A percentile compares a stretch with the other conserved stretches of the same genome.
Evolutionary conservation across 305 asterid species (phyloP).

Genomic region (Nicotiana rustica): DNA sequence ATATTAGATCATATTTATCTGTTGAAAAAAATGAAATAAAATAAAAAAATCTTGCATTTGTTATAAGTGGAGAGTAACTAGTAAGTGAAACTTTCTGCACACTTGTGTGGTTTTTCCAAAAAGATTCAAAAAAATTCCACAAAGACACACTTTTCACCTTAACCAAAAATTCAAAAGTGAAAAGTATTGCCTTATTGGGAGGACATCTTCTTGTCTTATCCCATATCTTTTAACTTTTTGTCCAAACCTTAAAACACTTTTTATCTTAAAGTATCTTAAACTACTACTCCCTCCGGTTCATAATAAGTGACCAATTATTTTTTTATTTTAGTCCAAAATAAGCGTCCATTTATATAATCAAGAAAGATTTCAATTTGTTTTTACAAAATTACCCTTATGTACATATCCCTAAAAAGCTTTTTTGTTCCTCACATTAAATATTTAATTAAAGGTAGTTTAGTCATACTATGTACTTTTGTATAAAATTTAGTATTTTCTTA

Average conservation of each 20-base stretch:
- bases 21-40: not conserved
- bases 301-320: too few relatives aligned
- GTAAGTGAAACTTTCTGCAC: slow-evolving; percentile 6
- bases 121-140: slow-evolving; percentile 5
- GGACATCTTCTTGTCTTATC: slow-evolving; percentile 47
- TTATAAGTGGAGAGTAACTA: not conserved
- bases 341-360: too few relatives aligned
- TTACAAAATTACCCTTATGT: too few relatives aligned
- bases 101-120: not conserved
- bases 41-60: not conserved
- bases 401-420: too few relatives aligned
- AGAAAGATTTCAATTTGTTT: too few relatives aligned
- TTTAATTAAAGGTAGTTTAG: too few relatives aligned
- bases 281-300: not conserved
- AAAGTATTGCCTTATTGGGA: slow-evolving; percentile 35
- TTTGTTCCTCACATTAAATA: too few relatives aligned
- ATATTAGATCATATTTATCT: not conserved
- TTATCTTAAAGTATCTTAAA: not conserved
- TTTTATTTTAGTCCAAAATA: too few relatives aligned
- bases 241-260: slow-evolving; percentile 32
- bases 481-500: too few relatives aligned
- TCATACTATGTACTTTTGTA: too few relatives aligned
- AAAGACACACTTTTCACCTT: not conserved
- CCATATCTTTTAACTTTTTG: slow-evolving; percentile 42
- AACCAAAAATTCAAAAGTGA: not conserved